These are phyloP conservation scores for Colletotrichum lupini DNA, from an alignment of 2,329 filamentous ascomycete genomes.

Conservation along the genomic window DNA sequence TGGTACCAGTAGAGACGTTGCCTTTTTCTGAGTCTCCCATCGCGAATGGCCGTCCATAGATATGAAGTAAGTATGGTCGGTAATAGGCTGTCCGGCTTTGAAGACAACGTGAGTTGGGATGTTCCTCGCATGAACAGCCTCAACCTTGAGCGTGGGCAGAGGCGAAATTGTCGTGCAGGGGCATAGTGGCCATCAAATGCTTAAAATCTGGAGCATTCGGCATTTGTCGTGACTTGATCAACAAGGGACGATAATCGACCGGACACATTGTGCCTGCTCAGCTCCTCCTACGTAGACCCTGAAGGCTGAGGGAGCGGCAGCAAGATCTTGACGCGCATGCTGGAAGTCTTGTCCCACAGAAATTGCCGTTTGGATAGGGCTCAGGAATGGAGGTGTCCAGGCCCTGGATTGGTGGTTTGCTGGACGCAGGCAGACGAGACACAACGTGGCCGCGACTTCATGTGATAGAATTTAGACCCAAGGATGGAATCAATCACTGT, in stretches of 20 bases:
- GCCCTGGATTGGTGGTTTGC: neutral
- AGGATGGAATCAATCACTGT: neutral
- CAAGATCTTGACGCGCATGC: neutral
- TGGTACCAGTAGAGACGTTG: neutral
- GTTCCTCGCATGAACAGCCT: neutral
- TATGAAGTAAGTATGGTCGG: neutral
- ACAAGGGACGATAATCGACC: conserved; percentile 2
- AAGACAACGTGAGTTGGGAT: neutral
- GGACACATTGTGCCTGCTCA: neutral
- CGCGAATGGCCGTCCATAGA: neutral
- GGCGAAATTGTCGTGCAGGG: neutral
- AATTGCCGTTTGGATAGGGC: neutral
- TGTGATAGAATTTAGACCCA: neutral
- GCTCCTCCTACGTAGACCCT: neutral
- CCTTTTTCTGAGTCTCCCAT: neutral
- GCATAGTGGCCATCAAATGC: neutral
- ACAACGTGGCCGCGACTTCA: neutral
- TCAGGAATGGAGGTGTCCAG: conserved; percentile 10
- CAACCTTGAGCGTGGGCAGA: neutral
- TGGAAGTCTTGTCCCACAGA: neutral
- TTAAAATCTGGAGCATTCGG: conserved; percentile 22
- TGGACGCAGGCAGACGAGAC: conserved; percentile 8
- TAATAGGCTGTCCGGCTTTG: neutral
- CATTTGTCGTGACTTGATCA: neutral
- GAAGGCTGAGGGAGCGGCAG: neutral